A percentile compares a stretch with the other conserved stretches of the same genome.
These are phyloP conservation scores for Pyricularia grisea DNA, from an alignment of 2,329 filamentous ascomycete species.

Conservation along the genomic window DNA sequence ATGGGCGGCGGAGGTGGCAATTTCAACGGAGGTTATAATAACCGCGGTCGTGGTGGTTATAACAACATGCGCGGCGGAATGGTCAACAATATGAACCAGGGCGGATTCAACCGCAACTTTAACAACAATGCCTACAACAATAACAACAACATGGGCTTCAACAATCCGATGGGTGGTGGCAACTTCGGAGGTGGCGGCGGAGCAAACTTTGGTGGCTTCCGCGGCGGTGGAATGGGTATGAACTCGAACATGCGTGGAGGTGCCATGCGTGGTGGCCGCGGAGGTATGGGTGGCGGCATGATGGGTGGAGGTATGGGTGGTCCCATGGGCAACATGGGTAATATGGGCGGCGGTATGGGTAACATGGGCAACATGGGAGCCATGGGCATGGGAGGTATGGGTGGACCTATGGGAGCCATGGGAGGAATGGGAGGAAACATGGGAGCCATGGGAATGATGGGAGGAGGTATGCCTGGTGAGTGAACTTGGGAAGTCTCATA, in stretches of 20 bases:
- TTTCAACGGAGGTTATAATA: constrained; percentile 33
- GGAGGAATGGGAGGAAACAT: constrained; percentile 23
- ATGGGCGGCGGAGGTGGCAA: constrained; percentile 34
- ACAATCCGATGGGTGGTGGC: constrained; percentile 19
- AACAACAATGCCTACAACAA: constrained; percentile 6
- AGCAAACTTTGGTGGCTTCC: constrained; percentile 34
- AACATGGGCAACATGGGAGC: constrained; percentile 29
- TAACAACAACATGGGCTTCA: constrained; percentile 9
- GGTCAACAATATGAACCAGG: constrained; percentile 9
- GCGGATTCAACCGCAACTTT: constrained; percentile 18
- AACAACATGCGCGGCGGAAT: constrained; percentile 16
- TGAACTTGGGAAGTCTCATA: constrained; percentile 7
- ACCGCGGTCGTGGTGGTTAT: constrained; percentile 29
- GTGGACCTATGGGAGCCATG: constrained; percentile 39
- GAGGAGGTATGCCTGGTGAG: constrained; percentile 50
- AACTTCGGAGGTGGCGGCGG: constrained; percentile 32
- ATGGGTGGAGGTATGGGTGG: constrained; percentile 37
- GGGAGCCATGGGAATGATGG: constrained; percentile 39
- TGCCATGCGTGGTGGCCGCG: constrained; percentile 35
- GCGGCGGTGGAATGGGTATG: constrained; percentile 38
- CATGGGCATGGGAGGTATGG: constrained; percentile 34
- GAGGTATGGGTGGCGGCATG: constrained; percentile 35
- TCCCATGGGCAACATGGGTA: constrained; percentile 27
- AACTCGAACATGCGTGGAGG: constrained; percentile 38
- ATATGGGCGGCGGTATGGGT: constrained; percentile 25